Conservation (phyloP, 352 stramenopile genomes). For the Pythium phragmitis region DNA sequence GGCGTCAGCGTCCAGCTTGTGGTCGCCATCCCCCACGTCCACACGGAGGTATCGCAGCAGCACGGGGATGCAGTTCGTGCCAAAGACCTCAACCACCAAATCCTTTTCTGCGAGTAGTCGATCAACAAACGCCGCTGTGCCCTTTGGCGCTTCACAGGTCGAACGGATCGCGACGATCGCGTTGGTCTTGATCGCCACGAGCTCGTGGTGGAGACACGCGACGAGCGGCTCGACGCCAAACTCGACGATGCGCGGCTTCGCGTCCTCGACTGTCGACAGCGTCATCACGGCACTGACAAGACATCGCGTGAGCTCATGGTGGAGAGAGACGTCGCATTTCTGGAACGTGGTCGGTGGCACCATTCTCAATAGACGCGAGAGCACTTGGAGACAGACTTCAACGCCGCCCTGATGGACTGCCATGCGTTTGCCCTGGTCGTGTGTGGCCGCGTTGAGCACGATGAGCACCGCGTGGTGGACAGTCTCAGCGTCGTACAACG, state of each 20-base stretch:
- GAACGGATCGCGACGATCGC: conserved; percentile 62
- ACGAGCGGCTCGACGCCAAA: conserved; percentile 66
- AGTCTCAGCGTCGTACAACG: conserved; percentile 42
- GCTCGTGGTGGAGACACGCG: conserved; percentile 52
- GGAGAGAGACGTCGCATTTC: conserved; percentile 28
- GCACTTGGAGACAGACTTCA: conserved; percentile 59
- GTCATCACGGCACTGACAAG: conserved; percentile 61
- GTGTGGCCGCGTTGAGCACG: conserved; percentile 49
- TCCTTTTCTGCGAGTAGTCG: conserved; percentile 36
- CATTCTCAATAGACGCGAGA: conserved; percentile 36
- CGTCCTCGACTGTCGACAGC: conserved; percentile 63
- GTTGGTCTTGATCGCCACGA: conserved; percentile 41
- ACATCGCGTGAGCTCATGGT: conserved; percentile 52
- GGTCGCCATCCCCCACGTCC: conserved; percentile 8
- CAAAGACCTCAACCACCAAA: conserved; percentile 57
- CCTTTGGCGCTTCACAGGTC: conserved; percentile 54
- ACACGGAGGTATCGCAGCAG: conserved; percentile 40
- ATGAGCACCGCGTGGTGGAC: conserved; percentile 42
- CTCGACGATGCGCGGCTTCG: conserved; percentile 67
- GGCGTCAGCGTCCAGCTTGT: conserved; percentile 44
- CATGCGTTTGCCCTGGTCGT: conserved; percentile 56
- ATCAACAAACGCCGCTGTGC: conserved; percentile 41
- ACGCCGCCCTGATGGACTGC: conserved; percentile 47
- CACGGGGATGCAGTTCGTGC: conserved; percentile 43
- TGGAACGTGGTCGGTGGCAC: conserved; percentile 17